These are phyloP conservation scores for Suillus ampliporus DNA, from an alignment of 768 basidiomycete species.

Conservation along the genomic window DNA sequence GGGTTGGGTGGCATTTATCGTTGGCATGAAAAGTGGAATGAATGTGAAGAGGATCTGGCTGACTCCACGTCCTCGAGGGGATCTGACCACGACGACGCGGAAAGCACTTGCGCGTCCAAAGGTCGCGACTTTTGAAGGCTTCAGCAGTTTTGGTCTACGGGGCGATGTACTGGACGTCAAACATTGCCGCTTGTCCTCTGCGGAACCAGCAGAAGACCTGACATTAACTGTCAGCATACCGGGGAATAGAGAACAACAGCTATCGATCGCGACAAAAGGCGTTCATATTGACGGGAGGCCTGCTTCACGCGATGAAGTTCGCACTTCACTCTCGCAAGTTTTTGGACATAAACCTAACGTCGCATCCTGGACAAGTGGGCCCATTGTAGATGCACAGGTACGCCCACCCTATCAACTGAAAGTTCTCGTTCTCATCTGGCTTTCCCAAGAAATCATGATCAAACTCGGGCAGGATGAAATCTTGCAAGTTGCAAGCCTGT, in stretches of 20 bases:
- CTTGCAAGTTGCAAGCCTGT: background rate
- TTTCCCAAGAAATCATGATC: background rate
- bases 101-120: slow-evolving; percentile 2
- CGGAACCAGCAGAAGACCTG: slow-evolving; percentile 6
- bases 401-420: background rate
- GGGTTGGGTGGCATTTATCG: slow-evolving; percentile 31
- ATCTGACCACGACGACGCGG: background rate
- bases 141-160: slow-evolving; percentile 20
- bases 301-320: slow-evolving; percentile 24
- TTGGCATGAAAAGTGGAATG: slow-evolving; percentile 32
- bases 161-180: slow-evolving; percentile 9
- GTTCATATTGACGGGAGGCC: slow-evolving; percentile 31
- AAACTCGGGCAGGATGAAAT: background rate
- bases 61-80: slow-evolving; percentile 30
- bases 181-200: slow-evolving; percentile 7
- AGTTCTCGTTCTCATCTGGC: background rate
- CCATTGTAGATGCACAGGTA: slow-evolving; percentile 6
- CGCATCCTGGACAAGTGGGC: background rate
- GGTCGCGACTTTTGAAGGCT: slow-evolving; percentile 17
- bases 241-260: background rate
- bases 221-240: background rate
- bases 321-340: slow-evolving; percentile 20
- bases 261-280: slow-evolving; percentile 24
- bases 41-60: slow-evolving; percentile 39
- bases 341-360: slow-evolving; percentile 3